Percentiles rank a stretch among this genome's conserved stretches.
These are phyloP conservation scores for Daldinia sp. DNA, from an alignment of 2,329 filamentous ascomycete species.

Conservation along the genomic window DNA sequence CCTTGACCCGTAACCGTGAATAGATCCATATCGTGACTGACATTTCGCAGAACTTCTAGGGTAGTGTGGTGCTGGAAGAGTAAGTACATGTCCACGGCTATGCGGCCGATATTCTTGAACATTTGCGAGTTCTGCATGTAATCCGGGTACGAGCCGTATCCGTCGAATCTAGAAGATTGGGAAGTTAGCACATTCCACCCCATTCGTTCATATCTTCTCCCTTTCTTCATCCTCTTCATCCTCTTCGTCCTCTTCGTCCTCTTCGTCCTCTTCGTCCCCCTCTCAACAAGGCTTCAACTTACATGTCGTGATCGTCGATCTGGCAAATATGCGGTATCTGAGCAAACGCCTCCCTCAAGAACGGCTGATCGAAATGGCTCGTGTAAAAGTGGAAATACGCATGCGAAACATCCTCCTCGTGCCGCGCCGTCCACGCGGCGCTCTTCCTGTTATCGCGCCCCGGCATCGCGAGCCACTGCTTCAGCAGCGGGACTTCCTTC, in stretches of 20 bases:
- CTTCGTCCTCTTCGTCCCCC: background rate
- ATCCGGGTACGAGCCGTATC: constrained; percentile 95
- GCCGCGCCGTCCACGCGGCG: constrained; percentile 88
- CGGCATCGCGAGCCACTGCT: constrained; percentile 93
- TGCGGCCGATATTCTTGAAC: constrained; percentile 96
- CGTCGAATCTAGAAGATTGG: constrained; percentile 80
- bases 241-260: background rate
- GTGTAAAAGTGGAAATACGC: constrained; percentile 99
- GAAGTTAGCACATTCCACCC: constrained; percentile 23
- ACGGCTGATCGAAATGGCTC: constrained; percentile 96
- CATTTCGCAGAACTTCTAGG: constrained; percentile 88
- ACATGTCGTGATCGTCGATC: constrained; percentile 98
- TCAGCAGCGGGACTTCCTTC: constrained; percentile 93
- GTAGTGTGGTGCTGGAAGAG: constrained; percentile 99
- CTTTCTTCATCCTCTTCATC: background rate
- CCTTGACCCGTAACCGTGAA: constrained; percentile 97
- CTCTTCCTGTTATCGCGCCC: constrained; percentile 94
- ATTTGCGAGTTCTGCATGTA: constrained; percentile 98
- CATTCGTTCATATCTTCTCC: background rate
- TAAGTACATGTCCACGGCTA: constrained; percentile 97
- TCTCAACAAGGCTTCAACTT: constrained; percentile 64
- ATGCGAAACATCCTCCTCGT: constrained; percentile 94
- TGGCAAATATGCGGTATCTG: constrained; percentile 95
- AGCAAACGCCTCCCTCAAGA: constrained; percentile 92
- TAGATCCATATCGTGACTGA: constrained; percentile 86